Percentiles rank a stretch among this genome's conserved stretches.
phyloP scores from a whole-genome alignment of 176 grass and related monocot species.

The Saccharum spontaneum region DNA sequence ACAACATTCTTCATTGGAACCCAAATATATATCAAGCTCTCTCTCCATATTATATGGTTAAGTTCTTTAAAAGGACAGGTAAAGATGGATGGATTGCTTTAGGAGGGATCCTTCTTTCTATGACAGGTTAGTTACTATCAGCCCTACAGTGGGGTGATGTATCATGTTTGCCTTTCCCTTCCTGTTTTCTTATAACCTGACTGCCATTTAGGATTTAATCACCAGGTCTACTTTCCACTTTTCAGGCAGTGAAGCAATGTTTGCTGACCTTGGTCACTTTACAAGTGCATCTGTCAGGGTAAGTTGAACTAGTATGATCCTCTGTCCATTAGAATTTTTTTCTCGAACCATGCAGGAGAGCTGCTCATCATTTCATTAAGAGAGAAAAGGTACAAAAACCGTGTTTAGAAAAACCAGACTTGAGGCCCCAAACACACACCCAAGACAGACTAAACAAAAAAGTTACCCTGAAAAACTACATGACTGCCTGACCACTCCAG shows the following conservation, averaged over 20 bases:
- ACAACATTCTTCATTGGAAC: slow-evolving; percentile 89
- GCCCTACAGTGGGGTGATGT: not conserved
- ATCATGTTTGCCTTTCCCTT: not conserved
- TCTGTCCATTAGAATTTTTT: not conserved
- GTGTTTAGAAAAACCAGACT: not conserved
- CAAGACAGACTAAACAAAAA: not conserved
- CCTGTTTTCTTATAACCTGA: not conserved
- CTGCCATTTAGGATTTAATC: slow-evolving; percentile 16
- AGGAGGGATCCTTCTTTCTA: slow-evolving; percentile 89
- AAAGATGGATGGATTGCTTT: slow-evolving; percentile 96
- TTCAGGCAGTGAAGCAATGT: slow-evolving; percentile 98
- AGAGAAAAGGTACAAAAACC: not conserved
- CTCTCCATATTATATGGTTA: slow-evolving; percentile 80
- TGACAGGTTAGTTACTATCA: slow-evolving; percentile 71
- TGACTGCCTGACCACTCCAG: not conserved
- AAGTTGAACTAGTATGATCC: slow-evolving; percentile 33
- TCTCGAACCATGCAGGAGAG: not conserved
- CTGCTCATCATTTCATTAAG: not conserved
- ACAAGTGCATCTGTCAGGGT: slow-evolving; percentile 85
- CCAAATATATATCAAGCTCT: slow-evolving; percentile 73
- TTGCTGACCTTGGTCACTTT: slow-evolving; percentile 96
- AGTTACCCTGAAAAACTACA: not conserved
- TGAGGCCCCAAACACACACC: not conserved
- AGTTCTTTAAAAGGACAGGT: slow-evolving; percentile 78
- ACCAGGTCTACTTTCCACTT: slow-evolving; percentile 10